Base-by-base conservation (phyloP, 2,329 filamentous ascomycete genomes). In the Cucurbitaria berberidis region DNA sequence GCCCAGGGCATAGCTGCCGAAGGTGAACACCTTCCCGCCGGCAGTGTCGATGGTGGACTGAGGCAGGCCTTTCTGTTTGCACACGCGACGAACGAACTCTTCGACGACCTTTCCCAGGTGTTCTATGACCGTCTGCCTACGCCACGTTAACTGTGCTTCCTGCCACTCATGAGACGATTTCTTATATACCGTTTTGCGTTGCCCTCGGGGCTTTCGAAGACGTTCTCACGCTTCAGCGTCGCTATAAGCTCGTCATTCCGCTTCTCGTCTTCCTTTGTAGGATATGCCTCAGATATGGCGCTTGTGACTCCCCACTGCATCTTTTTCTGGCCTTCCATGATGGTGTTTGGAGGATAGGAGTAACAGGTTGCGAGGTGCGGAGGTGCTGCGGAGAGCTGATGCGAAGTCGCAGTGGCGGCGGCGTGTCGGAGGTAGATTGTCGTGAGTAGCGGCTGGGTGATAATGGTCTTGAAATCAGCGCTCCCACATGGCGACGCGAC, bases 21-120 rank as follows among this genome's bases (percentile, higher is more conserved):
- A 99, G 1, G 93, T 96, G 74, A 96, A 96, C 63, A 99, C 87
- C 78, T 93, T 95, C 60, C 93, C 95, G 47, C 93, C 90, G 5
- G 93, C 90, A 69, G 89, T 88, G 63, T 93, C 90, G 40, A 95
- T 84, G 40, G 95, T 84, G 27, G 87, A 86, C 38, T 90, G 85
- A 40, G 92, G 89, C 45, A 93, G 82, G 45, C 83, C 87, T 74
- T 89, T 92, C 68, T 85, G 83, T 61, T 83, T 82, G 61, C 91
- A 90, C 9, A 96, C 92, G 59, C 86, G 83, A 73, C 88, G 88
- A 51, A 99, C 90, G 67, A 99, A 96, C 64, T 93, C 91, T 70
- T 93, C 82, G 56, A 91, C 89, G 48, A 96, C 89, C 43, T 81
- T 82, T 70, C 96, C 89, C 18, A 99, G 82, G 27, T 90, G 87